Base-by-base conservation (phyloP, 2,329 filamentous ascomycete species). In the Gaeumannomyces sp. region DNA sequence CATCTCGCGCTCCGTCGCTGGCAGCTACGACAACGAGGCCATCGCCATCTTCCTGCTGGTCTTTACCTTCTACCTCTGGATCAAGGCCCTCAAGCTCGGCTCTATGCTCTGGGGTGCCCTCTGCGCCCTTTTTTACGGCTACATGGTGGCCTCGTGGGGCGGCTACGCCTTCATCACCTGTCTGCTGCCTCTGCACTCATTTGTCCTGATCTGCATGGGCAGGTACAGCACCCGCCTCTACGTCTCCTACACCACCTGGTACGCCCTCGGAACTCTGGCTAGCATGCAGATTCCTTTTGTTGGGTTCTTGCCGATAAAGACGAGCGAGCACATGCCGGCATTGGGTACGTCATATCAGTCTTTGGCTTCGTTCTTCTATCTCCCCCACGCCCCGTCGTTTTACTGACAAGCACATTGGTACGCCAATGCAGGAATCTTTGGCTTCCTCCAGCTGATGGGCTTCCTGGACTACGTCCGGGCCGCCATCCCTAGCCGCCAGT, bases 241-340 rank as follows among this genome's bases (percentile, higher is more conserved):
- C 73, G 93, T 98, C 73, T 92, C 92, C 75, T 99, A 99, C 78
- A 96, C 92, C 59, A 98, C 94, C 1, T 99, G 96, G 95, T 99
- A 97, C 77, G 92, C 93, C 56, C 83, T 99, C 50, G 95, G 96
- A 66, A 98, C 95, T 69, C 79, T 99, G 77, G 95, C 93, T 64
- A 97, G 93, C 81, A 98, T 99, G 94, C 95, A 99, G 79, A 95
- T 99, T 80, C 95, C 95, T 4, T 99, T 99, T 73, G 96, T 99
- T 65, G 95, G 95, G 66, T 99, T 99, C 82, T 79, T 96, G 79
- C 94, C 95, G 29, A 92, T 99, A 74, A 91, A 92, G 76, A 98
- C 92, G 75, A 97, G 93, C 79, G 95, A 99, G 79, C 95, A 99
- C 78, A 99, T 99, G 94, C 91, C 95, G 65, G 93, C 95, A 29